Conservation (phyloP, 306 rosid species). For the Cajanus cajan region DNA sequence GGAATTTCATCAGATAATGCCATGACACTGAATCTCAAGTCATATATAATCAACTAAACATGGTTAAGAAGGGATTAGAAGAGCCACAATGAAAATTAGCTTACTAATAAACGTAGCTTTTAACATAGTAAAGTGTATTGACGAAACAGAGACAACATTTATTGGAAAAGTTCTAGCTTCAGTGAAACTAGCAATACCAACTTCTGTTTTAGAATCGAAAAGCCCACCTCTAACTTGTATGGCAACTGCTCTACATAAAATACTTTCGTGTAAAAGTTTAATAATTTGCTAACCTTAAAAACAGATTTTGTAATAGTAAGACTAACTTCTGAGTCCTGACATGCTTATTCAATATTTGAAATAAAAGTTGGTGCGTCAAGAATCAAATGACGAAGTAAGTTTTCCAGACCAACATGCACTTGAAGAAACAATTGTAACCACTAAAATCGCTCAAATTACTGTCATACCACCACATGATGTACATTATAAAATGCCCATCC, state of each 20-base stretch:
- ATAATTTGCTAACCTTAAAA: neutral
- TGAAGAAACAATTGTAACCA: neutral
- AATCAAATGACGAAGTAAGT: neutral
- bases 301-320: neutral
- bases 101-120: neutral
- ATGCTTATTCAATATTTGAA: neutral
- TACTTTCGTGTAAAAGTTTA: neutral
- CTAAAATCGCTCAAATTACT: neutral
- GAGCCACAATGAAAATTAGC: neutral
- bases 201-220: neutral
- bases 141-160: neutral
- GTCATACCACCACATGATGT: neutral
- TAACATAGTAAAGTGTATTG: no score
- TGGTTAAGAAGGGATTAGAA: neutral
- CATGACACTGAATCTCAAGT: neutral
- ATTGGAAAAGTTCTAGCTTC: neutral
- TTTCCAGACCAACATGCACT: neutral
- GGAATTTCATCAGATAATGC: no score
- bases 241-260: neutral
- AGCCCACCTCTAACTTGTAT: neutral
- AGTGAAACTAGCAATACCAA: neutral
- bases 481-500: neutral
- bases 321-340: neutral
- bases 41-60: neutral
- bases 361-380: neutral